These are phyloP conservation scores for Cyanodermella asteris DNA, from an alignment of 2,329 filamentous ascomycete species.

Conservation along the genomic window DNA sequence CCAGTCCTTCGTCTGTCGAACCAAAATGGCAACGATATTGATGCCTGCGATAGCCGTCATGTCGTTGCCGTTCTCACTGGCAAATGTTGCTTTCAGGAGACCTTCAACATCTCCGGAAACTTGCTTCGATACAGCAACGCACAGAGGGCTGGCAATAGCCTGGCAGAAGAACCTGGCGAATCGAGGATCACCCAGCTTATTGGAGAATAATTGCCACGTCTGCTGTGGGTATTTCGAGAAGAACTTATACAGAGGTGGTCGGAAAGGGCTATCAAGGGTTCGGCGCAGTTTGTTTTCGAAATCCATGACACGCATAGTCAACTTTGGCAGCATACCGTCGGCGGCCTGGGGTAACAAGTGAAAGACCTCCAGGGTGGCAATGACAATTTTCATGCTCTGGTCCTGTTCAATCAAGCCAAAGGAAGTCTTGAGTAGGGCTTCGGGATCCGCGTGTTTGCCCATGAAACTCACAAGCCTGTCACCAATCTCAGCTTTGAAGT, in stretches of 20 bases:
- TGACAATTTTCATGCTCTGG: conserved; percentile 78
- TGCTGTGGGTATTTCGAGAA: conserved; percentile 84
- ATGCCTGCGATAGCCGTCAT: conserved; percentile 72
- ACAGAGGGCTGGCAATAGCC: conserved; percentile 54
- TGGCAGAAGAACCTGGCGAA: conserved; percentile 87
- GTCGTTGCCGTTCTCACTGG: conserved; percentile 44
- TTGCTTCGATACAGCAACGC: conserved; percentile 49
- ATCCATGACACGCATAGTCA: conserved; percentile 77
- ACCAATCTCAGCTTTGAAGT: conserved; percentile 98
- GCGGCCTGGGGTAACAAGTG: conserved; percentile 83
- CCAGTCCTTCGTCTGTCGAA: conserved; percentile 47
- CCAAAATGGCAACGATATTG: conserved; percentile 62
- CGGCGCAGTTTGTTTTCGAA: conserved; percentile 67
- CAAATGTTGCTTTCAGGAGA: conserved; percentile 43
- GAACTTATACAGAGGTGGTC: conserved; percentile 75
- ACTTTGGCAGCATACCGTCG: conserved; percentile 69
- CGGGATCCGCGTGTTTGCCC: conserved; percentile 67
- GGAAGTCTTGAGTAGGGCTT: conserved; percentile 65
- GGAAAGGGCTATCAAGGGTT: conserved; percentile 80
- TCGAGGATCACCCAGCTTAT: conserved; percentile 58
- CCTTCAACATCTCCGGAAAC: conserved; percentile 51
- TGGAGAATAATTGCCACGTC: conserved; percentile 59
- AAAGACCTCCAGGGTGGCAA: conserved; percentile 90
- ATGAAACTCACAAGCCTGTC: conserved; percentile 82
- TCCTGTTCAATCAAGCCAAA: conserved; percentile 92